Evolutionary conservation across 352 stramenopile genomes (phyloP), one percentile per base, ranked within the genome.

Genomic region (Phytophthora colocasiae): DNA sequence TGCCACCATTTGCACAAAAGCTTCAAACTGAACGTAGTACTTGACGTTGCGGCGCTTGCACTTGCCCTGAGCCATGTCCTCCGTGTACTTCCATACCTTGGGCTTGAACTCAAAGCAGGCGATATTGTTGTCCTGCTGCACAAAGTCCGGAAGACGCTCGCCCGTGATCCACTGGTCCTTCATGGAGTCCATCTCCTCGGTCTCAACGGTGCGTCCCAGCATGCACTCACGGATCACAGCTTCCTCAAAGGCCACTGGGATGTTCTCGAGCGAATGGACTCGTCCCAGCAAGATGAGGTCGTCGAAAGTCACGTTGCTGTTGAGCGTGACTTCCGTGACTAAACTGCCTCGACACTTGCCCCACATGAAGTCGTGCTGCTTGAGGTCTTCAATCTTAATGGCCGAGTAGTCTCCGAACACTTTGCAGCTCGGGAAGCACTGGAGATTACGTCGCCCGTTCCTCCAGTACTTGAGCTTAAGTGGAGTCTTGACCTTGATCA

Each of bases 331-430:
- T 63, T 96, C 87, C 0, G 86, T 90, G 22, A 93, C 83, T 32
- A 96, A 66, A 61, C 81, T 92, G 58, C 87, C 87, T 24, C 87
- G 83, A 63, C 87, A 96, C 72, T 96, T 96, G 75, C 87, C 87
- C 87, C 87, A 96, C 87, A 96, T 96, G 49, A 96, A 96, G 62
- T 95, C 87, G 63, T 95, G 87, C 63, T 94, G 85, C 80, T 94
- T 94, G 8, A 96, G 69, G 68, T 94, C 86, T 63, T 96, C 84
- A 45, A 96, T 90, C 73, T 94, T 94, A 76, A 94, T 94, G 22
- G 85, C 80, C 47, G 85, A 95, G 73, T 97, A 97, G 77, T 97
- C 89, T 2, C 89, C 89, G 63, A 94, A 96, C n/a, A 95, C 85
- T 58, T 95, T 94, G 67, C 89, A 97, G 6, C 77, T 87, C 29